Evolutionary conservation across 2,329 filamentous ascomycete species (phyloP), one percentile per base, ranked within the genome.

Genomic region (Ophiostoma triangulosporum): DNA sequence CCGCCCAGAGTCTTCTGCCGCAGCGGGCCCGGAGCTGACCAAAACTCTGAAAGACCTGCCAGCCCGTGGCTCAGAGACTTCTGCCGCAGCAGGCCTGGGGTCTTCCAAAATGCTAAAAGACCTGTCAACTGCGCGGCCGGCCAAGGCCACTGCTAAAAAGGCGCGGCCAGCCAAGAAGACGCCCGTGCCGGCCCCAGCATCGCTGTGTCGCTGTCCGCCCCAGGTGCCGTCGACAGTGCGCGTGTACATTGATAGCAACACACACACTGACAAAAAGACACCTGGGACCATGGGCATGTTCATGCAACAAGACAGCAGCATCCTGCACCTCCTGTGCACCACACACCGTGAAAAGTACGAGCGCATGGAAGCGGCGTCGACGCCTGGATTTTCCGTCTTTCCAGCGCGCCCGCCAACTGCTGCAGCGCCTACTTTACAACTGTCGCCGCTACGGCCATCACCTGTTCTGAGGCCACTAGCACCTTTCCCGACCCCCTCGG

Each of bases 211-310:
- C 53, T 60, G 58, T 32, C 54, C 57, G 0, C 51, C 50, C 9
- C 57, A 60, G 6, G 58, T 60, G 32, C 58, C 58, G 3, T 48
- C 35, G 1, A 54, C 56, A 2, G 46, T 60, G 7, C 55, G 55
- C n/a, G 57, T 57, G 53, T 54, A 57, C 12, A 52, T 58, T 2
- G 57, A 60, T 31, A 32, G 26, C 43, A 46, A 36, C 9, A 57
- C 51, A 0, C 48, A 49, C 15, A 43, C 38, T 26, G 12, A n/a
- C 6, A 29, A 12, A 7, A 29, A 29, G 26, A 29, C 15, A 15
- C 29, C 32, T 27, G 14, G n/a, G 8, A 11, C 22, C 9, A 11
- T 48, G 24, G 24, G 27, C 15, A 48, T 48, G 14, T 26, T 48
- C 15, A 5, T 24, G 52, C 12, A 31, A 31, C 4, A 51, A 52